phyloP scores from a whole-genome alignment of 1,284 basidiomycete species.

The Wallemia mellicola region DNA sequence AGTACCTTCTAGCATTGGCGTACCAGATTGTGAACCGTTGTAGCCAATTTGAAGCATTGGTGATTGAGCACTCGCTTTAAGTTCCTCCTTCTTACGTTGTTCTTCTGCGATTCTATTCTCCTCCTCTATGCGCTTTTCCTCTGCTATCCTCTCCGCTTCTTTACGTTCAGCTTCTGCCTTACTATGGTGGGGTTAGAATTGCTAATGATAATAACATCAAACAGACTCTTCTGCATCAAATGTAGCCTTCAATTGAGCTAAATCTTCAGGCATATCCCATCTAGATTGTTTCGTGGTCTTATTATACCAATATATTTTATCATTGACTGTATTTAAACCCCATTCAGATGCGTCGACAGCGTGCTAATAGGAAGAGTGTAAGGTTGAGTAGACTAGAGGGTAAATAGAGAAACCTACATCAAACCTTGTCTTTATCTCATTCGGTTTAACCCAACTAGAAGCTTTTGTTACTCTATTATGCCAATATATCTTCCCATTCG shows the following conservation, averaged over 20 bases:
- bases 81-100: not conserved
- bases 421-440: conserved; percentile 9
- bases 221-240: conserved; percentile 37
- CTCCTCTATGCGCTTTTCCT: not conserved
- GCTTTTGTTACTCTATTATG: conserved; percentile 1
- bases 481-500: not conserved
- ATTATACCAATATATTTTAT: conserved; percentile 11
- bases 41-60: not conserved
- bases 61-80: not conserved
- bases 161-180: conserved; percentile 4
- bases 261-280: conserved; percentile 80
- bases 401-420: not conserved
- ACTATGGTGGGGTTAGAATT: conserved; percentile 1
- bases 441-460: conserved; percentile 10
- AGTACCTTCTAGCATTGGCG: not conserved
- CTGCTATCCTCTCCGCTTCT: conserved; percentile 2
- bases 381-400: not conserved
- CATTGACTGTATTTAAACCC: conserved; percentile 10
- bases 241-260: conserved; percentile 44
- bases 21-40: not conserved
- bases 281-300: conserved; percentile 47
- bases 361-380: conserved; percentile 6
- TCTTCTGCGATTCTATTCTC: not conserved
- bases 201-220: not conserved
- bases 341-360: conserved; percentile 9